Percentiles rank a stretch among this genome's conserved stretches.
Conservation (phyloP, 345 rosid genomes). For the Balakata baccata region DNA sequence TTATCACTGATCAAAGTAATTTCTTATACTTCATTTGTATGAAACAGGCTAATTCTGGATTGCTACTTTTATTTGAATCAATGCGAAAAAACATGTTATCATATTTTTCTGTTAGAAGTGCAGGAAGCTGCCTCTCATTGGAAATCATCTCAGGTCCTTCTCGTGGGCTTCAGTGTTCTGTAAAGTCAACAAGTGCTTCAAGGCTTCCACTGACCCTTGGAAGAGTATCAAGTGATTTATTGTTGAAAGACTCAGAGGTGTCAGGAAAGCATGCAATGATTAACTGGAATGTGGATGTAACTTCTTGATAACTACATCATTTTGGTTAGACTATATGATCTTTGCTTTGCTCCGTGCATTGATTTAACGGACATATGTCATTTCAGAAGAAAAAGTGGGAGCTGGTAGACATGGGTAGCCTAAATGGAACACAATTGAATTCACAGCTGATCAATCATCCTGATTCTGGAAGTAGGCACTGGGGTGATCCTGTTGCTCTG, state of each 20-base stretch:
- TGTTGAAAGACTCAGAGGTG: slow-evolving; percentile 83
- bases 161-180: slow-evolving; percentile 50
- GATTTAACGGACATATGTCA: slow-evolving; percentile 17
- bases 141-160: slow-evolving; percentile 93
- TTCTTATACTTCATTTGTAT: slow-evolving; percentile 28
- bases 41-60: slow-evolving; percentile 20
- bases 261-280: slow-evolving; percentile 97
- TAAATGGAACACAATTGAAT: slow-evolving; percentile 93
- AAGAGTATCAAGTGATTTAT: slow-evolving; percentile 72
- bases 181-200: slow-evolving; percentile 57
- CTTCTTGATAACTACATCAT: slow-evolving; percentile 14
- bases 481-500: slow-evolving; percentile 80
- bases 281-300: slow-evolving; percentile 82
- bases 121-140: slow-evolving; percentile 89
- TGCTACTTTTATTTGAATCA: slow-evolving; percentile 24
- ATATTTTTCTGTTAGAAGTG: slow-evolving; percentile 68
- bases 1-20: slow-evolving; percentile 68
- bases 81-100: slow-evolving; percentile 44
- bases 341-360: slow-evolving; percentile 16
- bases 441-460: slow-evolving; percentile 59
- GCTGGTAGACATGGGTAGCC: slow-evolving; percentile 92
- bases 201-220: slow-evolving; percentile 83
- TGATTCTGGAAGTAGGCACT: slow-evolving; percentile 63
- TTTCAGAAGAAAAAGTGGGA: slow-evolving; percentile 93
- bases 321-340: slow-evolving; percentile 19